A percentile compares a stretch with the other conserved stretches of the same genome.
Conservation (phyloP, 2,329 filamentous ascomycete species). For the Byssothecium circinans region DNA sequence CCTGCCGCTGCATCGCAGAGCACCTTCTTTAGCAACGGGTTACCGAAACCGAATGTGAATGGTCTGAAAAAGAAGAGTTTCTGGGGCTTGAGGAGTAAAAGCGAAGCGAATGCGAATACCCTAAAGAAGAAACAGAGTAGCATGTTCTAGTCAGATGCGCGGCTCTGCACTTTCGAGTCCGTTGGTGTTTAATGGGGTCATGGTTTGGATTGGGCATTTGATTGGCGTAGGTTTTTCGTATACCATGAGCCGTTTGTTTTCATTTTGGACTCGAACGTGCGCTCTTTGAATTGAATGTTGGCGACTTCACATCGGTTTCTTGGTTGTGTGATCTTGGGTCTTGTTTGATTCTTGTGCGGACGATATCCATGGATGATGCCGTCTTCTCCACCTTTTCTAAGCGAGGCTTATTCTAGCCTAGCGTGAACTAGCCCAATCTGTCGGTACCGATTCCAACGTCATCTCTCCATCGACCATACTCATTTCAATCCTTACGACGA, state of each 20-base stretch:
- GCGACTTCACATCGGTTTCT: not conserved
- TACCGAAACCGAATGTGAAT: slow-evolving; percentile 25
- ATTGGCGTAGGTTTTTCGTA: slow-evolving; percentile 8
- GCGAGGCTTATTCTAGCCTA: not conserved
- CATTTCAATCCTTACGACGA: too few relatives aligned
- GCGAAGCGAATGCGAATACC: slow-evolving; percentile 34
- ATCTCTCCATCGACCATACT: too few relatives aligned
- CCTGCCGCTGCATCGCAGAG: slow-evolving; percentile 34
- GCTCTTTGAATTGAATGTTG: not conserved
- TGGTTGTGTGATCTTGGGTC: not conserved
- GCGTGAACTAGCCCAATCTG: not conserved
- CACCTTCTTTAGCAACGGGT: slow-evolving; percentile 40
- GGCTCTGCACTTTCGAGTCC: not conserved
- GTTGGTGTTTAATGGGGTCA: slow-evolving; percentile 8
- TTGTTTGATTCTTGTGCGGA: too few relatives aligned
- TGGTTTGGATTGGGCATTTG: slow-evolving; percentile 2
- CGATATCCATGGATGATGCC: too few relatives aligned
- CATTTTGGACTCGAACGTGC: not conserved
- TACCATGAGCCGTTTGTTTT: not conserved
- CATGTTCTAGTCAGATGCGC: slow-evolving; percentile 40
- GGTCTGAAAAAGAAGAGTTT: slow-evolving; percentile 41
- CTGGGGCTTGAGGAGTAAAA: slow-evolving; percentile 38
- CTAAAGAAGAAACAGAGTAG: slow-evolving; percentile 49
- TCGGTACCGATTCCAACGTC: too few relatives aligned
- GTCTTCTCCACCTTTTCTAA: not conserved